These are phyloP conservation scores for Penicillium aurantiogriseum DNA, from an alignment of 2,329 filamentous ascomycete species.

Conservation along the genomic window DNA sequence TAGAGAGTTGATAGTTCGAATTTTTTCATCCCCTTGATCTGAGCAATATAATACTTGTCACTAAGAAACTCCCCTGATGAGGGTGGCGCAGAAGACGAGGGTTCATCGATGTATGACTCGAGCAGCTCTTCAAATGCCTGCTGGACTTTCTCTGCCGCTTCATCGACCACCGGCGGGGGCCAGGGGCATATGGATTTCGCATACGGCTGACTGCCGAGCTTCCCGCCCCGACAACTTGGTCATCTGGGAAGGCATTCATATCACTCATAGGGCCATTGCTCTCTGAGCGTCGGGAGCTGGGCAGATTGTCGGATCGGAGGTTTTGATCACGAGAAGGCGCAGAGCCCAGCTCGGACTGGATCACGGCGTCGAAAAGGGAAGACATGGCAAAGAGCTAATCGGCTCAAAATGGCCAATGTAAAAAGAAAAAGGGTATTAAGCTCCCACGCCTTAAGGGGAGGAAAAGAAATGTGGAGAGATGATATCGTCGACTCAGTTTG, in stretches of 20 bases:
- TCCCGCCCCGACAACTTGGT: conserved; percentile 58
- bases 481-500: conserved; percentile 10
- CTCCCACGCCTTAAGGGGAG: not conserved
- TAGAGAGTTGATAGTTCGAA: conserved; percentile 65
- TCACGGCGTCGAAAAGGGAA: conserved; percentile 42
- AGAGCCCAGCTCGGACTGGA: conserved; percentile 44
- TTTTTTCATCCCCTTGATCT: conserved; percentile 62
- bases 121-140: conserved; percentile 63
- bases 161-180: conserved; percentile 61
- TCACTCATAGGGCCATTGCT: conserved; percentile 56
- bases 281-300: conserved; percentile 55
- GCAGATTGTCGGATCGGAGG: conserved; percentile 41
- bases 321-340: conserved; percentile 29
- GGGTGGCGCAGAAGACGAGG: conserved; percentile 52
- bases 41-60: conserved; percentile 66
- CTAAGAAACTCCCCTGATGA: conserved; percentile 56
- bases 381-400: conserved; percentile 36
- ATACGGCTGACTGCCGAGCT: conserved; percentile 50
- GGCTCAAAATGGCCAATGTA: conserved; percentile 25
- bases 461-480: conserved; percentile 15
- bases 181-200: conserved; percentile 50
- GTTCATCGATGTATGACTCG: conserved; percentile 60
- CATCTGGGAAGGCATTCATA: conserved; percentile 59
- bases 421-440: conserved; percentile 16
- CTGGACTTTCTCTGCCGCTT: conserved; percentile 62